phyloP scores from a whole-genome alignment of 352 stramenopile genomes.

The Pythium plurisporium region DNA sequence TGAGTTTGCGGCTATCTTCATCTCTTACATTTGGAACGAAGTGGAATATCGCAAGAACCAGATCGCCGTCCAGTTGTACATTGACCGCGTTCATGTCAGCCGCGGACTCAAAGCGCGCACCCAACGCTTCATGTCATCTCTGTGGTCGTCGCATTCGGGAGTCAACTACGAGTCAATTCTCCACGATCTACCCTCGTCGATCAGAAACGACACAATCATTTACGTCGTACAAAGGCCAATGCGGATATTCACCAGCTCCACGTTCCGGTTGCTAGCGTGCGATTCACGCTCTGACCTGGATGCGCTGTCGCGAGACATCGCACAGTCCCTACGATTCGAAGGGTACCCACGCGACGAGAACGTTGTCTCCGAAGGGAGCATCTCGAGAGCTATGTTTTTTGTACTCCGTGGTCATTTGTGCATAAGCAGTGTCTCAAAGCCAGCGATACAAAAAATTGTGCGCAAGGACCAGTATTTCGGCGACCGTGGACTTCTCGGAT shows the following conservation, averaged over 20 bases:
- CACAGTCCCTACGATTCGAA: slow-evolving; percentile 48
- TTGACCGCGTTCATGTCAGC: slow-evolving; percentile 43
- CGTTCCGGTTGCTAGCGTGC: slow-evolving; percentile 20
- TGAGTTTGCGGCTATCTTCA: slow-evolving; percentile 62
- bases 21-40: slow-evolving; percentile 70
- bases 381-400: slow-evolving; percentile 67
- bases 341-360: slow-evolving; percentile 53
- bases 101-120: slow-evolving; percentile 36
- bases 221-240: slow-evolving; percentile 16
- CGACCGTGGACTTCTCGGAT: slow-evolving; percentile 45
- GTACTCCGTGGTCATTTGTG: slow-evolving; percentile 46
- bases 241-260: slow-evolving; percentile 6
- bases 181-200: slow-evolving; percentile 41
- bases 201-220: slow-evolving; percentile 37
- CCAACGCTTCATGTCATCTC: slow-evolving; percentile 48
- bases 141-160: slow-evolving; percentile 59
- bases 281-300: slow-evolving; percentile 31
- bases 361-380: slow-evolving; percentile 57
- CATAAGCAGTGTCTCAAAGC: slow-evolving; percentile 27
- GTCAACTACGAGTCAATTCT: slow-evolving; percentile 58
- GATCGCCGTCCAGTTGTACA: slow-evolving; percentile 56
- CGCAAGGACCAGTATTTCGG: slow-evolving; percentile 58
- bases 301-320: slow-evolving; percentile 34
- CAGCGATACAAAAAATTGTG: slow-evolving; percentile 25
- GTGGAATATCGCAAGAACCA: slow-evolving; percentile 70